phyloP scores from a whole-genome alignment of 768 basidiomycete genomes.

The Leucocoprinus leucothites region DNA sequence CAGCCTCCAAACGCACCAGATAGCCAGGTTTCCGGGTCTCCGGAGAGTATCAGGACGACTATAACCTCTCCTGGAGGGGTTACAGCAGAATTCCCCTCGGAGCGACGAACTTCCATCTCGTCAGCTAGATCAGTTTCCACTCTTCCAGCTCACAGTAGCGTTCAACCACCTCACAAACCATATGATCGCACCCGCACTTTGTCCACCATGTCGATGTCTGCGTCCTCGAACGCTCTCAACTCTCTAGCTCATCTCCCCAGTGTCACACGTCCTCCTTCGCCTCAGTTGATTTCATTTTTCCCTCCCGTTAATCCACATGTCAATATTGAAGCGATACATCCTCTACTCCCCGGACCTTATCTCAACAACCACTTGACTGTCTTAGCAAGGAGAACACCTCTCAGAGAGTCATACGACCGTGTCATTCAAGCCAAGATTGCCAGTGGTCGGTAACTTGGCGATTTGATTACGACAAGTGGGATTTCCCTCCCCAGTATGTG shows the following conservation, averaged over 20 bases:
- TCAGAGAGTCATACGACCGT: constrained; percentile 69
- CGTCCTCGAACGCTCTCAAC: constrained; percentile 54
- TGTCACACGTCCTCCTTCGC: constrained; percentile 41
- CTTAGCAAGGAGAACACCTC: constrained; percentile 58
- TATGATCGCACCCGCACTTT: constrained; percentile 51
- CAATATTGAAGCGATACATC: constrained; percentile 61
- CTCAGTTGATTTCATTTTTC: constrained; percentile 58
- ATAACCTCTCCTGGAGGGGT: constrained; percentile 17
- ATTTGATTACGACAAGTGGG: neutral
- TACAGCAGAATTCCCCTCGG: neutral
- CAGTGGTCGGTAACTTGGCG: constrained; percentile 20
- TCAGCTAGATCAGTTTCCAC: constrained; percentile 60
- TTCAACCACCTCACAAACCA: neutral
- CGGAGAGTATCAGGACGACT: constrained; percentile 25
- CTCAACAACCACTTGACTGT: constrained; percentile 69
- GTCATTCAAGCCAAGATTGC: constrained; percentile 54
- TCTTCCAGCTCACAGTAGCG: constrained; percentile 40
- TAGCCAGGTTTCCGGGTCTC: constrained; percentile 39
- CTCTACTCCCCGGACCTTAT: constrained; percentile 71
- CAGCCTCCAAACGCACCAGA: constrained; percentile 34
- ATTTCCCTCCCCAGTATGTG: neutral
- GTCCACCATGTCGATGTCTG: constrained; percentile 53
- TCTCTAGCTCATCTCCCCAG: constrained; percentile 54
- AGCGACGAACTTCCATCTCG: constrained; percentile 46
- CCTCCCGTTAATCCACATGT: constrained; percentile 55